These are phyloP conservation scores for Trametopsis cervina DNA, from an alignment of 768 basidiomycete species.

Conservation along the genomic window DNA sequence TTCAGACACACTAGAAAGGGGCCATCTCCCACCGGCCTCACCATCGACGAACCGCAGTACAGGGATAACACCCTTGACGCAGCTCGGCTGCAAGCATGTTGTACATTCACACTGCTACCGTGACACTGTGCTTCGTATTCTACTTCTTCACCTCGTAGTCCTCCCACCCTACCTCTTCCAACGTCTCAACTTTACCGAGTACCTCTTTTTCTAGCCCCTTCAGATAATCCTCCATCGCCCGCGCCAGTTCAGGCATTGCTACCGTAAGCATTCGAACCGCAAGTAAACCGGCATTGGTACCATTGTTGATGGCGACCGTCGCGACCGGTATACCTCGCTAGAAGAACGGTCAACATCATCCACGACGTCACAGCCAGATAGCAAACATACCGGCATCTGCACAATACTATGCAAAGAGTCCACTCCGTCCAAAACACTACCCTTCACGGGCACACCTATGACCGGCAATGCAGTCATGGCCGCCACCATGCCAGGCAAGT, in stretches of 20 bases:
- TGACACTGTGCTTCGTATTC: background rate
- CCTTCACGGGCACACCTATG: slow-evolving; percentile 95
- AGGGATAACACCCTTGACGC: too few species aligned
- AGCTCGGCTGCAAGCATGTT: too few species aligned
- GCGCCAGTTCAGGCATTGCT: slow-evolving; percentile 57
- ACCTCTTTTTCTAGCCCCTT: slow-evolving; percentile 68
- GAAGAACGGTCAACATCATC: slow-evolving; percentile 3
- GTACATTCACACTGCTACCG: too few species aligned
- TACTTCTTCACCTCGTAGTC: slow-evolving; percentile 46
- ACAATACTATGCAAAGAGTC: slow-evolving; percentile 97
- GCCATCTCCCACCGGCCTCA: too few species aligned
- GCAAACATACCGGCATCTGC: slow-evolving; percentile 87
- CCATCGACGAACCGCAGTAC: too few species aligned
- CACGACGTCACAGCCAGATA: slow-evolving; percentile 2
- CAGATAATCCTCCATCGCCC: slow-evolving; percentile 70
- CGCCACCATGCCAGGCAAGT: slow-evolving; percentile 98
- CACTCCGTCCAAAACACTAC: slow-evolving; percentile 87
- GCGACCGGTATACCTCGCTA: slow-evolving; percentile 96
- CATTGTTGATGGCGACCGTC: slow-evolving; percentile 95
- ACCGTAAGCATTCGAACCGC: slow-evolving; percentile 86
- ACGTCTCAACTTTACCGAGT: slow-evolving; percentile 63
- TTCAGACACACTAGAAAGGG: too few species aligned
- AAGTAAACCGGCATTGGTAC: slow-evolving; percentile 87
- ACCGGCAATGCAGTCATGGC: slow-evolving; percentile 90
- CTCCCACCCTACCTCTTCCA: slow-evolving; percentile 84